These are phyloP conservation scores for Exophiala viscosa DNA, from an alignment of 2,329 filamentous ascomycete genomes.

Conservation along the genomic window DNA sequence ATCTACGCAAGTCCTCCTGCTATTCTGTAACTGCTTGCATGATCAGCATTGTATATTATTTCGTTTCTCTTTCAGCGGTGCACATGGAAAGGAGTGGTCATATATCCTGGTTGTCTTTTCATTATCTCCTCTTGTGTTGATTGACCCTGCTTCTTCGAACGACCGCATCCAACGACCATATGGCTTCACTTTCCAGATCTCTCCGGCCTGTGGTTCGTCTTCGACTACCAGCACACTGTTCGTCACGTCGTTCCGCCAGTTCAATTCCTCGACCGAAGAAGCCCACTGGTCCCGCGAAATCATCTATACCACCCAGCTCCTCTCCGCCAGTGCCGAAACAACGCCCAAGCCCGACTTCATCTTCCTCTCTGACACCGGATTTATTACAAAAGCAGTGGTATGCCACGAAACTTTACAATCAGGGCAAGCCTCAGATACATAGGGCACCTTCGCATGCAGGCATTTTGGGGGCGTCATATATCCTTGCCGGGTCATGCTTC, in stretches of 20 bases:
- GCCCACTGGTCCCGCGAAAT: neutral
- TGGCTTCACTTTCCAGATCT: slow-evolving; percentile 4
- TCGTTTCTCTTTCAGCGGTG: no score
- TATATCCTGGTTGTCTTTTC: no score
- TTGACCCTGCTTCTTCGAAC: no score
- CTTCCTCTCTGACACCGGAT: slow-evolving; percentile 3
- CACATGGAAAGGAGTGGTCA: no score
- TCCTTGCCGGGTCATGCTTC: slow-evolving; percentile 14
- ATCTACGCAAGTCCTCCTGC: no score
- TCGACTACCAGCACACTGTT: slow-evolving; percentile 1
- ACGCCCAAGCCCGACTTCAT: neutral
- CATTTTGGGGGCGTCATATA: slow-evolving; percentile 15
- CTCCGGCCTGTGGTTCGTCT: slow-evolving; percentile 9
- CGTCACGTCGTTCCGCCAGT: slow-evolving; percentile 8
- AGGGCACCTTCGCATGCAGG: slow-evolving; percentile 19
- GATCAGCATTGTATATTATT: no score
- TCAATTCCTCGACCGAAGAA: neutral
- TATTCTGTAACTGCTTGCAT: no score
- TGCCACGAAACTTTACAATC: slow-evolving; percentile 16
- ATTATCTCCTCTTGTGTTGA: no score
- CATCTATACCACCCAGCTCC: neutral
- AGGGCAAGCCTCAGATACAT: slow-evolving; percentile 16
- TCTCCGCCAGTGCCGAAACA: neutral
- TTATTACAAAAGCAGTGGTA: slow-evolving; percentile 16
- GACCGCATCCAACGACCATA: no score